Conservation (phyloP, 495 filamentous ascomycete species). For the Glarea lozoyensis region DNA sequence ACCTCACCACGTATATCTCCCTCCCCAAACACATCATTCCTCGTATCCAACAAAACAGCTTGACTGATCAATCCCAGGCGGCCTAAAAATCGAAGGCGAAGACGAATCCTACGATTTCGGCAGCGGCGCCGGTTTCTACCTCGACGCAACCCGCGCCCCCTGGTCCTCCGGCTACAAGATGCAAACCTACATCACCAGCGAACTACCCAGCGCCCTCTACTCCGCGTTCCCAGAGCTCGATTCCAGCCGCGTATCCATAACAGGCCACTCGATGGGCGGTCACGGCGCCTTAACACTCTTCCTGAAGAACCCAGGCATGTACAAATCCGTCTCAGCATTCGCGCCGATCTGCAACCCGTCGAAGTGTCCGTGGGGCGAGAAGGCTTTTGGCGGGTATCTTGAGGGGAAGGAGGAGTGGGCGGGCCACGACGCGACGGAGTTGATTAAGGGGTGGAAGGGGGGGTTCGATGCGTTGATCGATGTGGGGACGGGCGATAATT, state of each 20-base stretch:
- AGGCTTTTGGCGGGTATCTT: slow-evolving; percentile 88
- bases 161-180: slow-evolving; percentile 76
- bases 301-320: slow-evolving; percentile 81
- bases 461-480: slow-evolving; percentile 72
- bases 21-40: background rate
- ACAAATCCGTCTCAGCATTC: slow-evolving; percentile 80
- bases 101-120: slow-evolving; percentile 87
- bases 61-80: slow-evolving; percentile 30
- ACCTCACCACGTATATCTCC: slow-evolving; percentile 69
- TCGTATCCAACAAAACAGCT: background rate
- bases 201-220: slow-evolving; percentile 74
- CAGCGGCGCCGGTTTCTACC: slow-evolving; percentile 84
- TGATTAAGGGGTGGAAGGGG: slow-evolving; percentile 62
- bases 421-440: slow-evolving; percentile 85
- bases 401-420: slow-evolving; percentile 67
- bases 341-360: slow-evolving; percentile 86
- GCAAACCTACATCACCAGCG: slow-evolving; percentile 80
- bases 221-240: slow-evolving; percentile 58
- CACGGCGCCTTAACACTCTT: slow-evolving; percentile 90
- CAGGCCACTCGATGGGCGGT: slow-evolving; percentile 92
- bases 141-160: slow-evolving; percentile 73
- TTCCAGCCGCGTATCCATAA: slow-evolving; percentile 59
- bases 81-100: slow-evolving; percentile 69
- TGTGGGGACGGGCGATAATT: slow-evolving; percentile 86
- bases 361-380: slow-evolving; percentile 86